Evolutionary conservation across 1,284 basidiomycete genomes (phyloP).

Genomic region (Hemileia vastatrix): DNA sequence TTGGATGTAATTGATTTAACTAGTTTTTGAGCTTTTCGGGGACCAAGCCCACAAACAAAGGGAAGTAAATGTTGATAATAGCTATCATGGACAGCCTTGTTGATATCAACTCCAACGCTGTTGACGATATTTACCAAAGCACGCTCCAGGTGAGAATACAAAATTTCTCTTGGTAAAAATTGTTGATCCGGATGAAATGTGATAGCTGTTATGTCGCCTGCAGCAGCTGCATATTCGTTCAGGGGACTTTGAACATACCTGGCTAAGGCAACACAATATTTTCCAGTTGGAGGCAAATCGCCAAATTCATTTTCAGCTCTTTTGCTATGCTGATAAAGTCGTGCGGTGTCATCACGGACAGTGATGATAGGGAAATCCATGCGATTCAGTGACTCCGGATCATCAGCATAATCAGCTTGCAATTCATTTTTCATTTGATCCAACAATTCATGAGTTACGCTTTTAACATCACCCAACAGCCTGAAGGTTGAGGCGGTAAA

Average conservation of each 20-base stretch:
- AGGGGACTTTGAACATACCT: constrained; percentile 88
- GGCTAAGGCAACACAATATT: constrained; percentile 89
- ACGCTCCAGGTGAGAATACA: constrained; percentile 71
- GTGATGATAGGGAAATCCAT: constrained; percentile 63
- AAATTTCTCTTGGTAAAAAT: constrained; percentile 73
- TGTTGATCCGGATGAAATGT: constrained; percentile 70
- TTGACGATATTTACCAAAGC: constrained; percentile 82
- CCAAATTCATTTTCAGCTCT: constrained; percentile 79
- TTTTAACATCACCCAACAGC: constrained; percentile 24
- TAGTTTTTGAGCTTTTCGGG: constrained; percentile 79
- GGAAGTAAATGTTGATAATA: constrained; percentile 82
- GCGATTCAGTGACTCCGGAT: constrained; percentile 10
- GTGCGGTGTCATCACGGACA: constrained; percentile 80
- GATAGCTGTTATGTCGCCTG: constrained; percentile 65
- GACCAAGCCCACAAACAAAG: constrained; percentile 86
- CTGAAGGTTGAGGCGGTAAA: constrained; percentile 37
- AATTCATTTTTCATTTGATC: constrained; percentile 16
- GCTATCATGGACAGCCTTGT: constrained; percentile 71
- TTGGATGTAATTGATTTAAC: constrained; percentile 68
- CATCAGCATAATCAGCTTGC: not conserved
- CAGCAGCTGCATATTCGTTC: constrained; percentile 82
- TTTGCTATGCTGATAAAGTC: constrained; percentile 83
- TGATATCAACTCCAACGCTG: constrained; percentile 89
- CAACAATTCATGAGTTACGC: constrained; percentile 26
- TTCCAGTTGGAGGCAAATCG: constrained; percentile 65